These are phyloP conservation scores for Aspergillus arachidicola DNA, from an alignment of 2,329 filamentous ascomycete genomes.

Conservation along the genomic window DNA sequence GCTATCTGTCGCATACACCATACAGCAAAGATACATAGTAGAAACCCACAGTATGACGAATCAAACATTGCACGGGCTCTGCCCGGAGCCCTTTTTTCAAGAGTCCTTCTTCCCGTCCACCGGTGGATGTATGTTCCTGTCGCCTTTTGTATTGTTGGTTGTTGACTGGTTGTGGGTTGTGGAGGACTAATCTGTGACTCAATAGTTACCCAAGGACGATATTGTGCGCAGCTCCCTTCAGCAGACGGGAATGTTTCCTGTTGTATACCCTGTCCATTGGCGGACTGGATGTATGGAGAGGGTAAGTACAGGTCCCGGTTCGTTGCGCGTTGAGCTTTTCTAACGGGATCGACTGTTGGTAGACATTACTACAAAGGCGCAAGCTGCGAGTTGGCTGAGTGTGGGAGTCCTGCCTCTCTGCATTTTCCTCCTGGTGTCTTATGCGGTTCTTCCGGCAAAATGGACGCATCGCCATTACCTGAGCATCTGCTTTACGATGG, in stretches of 20 bases:
- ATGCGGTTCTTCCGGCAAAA: constrained; percentile 77
- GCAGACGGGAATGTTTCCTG: constrained; percentile 61
- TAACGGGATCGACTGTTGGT: not conserved
- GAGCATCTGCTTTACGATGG: constrained; percentile 80
- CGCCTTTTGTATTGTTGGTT: not conserved
- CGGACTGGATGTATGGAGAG: constrained; percentile 71
- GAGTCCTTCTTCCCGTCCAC: constrained; percentile 59
- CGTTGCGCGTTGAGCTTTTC: not conserved
- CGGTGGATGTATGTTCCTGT: constrained; percentile 67
- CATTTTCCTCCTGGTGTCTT: constrained; percentile 77
- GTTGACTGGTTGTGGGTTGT: constrained; percentile 11
- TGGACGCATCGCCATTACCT: constrained; percentile 92
- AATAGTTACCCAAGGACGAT: constrained; percentile 63
- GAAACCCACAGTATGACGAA: constrained; percentile 25
- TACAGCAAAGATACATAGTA: constrained; percentile 4
- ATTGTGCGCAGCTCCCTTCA: constrained; percentile 54
- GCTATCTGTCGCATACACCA: constrained; percentile 13
- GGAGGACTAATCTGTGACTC: not conserved
- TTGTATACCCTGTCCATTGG: constrained; percentile 87
- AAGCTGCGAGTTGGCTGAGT: constrained; percentile 79
- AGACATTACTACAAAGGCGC: constrained; percentile 60
- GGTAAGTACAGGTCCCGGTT: constrained; percentile 39
- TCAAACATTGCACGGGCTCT: constrained; percentile 49
- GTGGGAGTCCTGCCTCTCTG: constrained; percentile 72
- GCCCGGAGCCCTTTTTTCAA: constrained; percentile 71